Base-by-base conservation (phyloP, 352 stramenopile species). In the Pythium sp. region DNA sequence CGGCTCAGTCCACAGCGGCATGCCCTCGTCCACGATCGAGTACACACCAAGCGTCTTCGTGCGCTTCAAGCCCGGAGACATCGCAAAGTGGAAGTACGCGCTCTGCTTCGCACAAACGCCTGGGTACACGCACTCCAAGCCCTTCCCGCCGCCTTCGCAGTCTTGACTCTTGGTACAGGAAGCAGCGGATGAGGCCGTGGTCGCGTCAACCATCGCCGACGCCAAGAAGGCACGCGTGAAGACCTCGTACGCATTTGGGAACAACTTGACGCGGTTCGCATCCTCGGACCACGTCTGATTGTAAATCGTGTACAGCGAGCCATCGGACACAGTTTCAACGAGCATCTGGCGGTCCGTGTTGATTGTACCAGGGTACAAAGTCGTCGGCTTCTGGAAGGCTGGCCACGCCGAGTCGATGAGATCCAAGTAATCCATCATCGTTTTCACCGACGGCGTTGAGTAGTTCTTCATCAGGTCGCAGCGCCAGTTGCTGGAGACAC, bases 221-320 rank as follows among this genome's bases (percentile, higher is more conserved):
- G 86, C 86, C 9, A 95, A 70, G 65, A 93, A 94, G 0, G 82
- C 69, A 24, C 86, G 82, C 32, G 80, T 89, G 58, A 95, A 95
- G 14, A 79, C 76, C 67, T 95, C 86, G 70, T 93, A 93, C 9
- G 84, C 86, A 63, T 94, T 94, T 28, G 87, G 87, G 73, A 93
- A 93, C 20, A 95, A 65, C 12, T 79, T 77, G 8, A 93, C 64
- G 30, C 77, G 72, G 70, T 86, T 80, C 15, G 72, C 62, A 24
- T 84, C 72, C 22, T 93, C 79, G 38, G 77, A 84, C 79, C 79
- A 91, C 0, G 79, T 76, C 6, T 73, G 69, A 53, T 84, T 89
- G 64, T 78, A 87, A 7, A 86, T 69, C 28, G 81, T 82, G 49
- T 76, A 77, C 61, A 80, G 78, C 28, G 64, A 68, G 5, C 46